Evolutionary conservation across 192 early-diverging fungal species (phyloP).

Genomic region (Chytriomyces sp.): DNA sequence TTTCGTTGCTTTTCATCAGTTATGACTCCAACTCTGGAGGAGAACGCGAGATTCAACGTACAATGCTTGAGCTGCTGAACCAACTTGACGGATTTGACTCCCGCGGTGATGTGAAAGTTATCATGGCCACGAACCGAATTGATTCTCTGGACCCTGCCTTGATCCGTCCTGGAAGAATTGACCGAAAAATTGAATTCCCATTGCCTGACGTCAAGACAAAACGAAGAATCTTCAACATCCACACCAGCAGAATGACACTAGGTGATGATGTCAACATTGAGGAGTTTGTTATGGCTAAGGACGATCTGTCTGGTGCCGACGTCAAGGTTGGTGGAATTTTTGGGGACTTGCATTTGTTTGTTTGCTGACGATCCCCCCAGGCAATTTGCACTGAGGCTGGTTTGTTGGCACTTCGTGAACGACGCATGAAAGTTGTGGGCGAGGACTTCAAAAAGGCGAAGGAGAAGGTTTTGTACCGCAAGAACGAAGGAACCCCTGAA

Average conservation of each 20-base stretch:
- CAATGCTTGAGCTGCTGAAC: slow-evolving; percentile 94
- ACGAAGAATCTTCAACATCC: slow-evolving; percentile 94
- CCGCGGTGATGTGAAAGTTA: slow-evolving; percentile 97
- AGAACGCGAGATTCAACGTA: slow-evolving; percentile 98
- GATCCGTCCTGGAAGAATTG: slow-evolving; percentile 93
- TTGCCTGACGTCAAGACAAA: slow-evolving; percentile 97
- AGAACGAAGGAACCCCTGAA: slow-evolving; percentile 99
- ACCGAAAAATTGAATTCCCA: slow-evolving; percentile 99
- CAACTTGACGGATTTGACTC: slow-evolving; percentile 99
- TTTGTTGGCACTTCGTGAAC: slow-evolving; percentile 93
- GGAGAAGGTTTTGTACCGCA: slow-evolving; percentile 98
- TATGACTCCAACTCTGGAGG: slow-evolving; percentile 98
- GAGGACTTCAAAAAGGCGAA: slow-evolving; percentile 98
- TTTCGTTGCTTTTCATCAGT: slow-evolving; percentile 43
- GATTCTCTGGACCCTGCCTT: slow-evolving; percentile 97
- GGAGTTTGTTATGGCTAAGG: slow-evolving; percentile 99
- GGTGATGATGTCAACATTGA: slow-evolving; percentile 98
- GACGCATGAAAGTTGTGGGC: slow-evolving; percentile 97
- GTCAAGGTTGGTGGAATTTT: slow-evolving; percentile 72
- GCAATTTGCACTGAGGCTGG: slow-evolving; percentile 99
- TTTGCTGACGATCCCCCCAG: slow-evolving; percentile 37
- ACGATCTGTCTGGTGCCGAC: slow-evolving; percentile 97
- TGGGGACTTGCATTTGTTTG: not conserved
- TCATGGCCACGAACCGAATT: slow-evolving; percentile 99
- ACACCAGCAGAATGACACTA: slow-evolving; percentile 95